Conservation (phyloP, 495 filamentous ascomycete genomes). For the Neurospora terricola region DNA sequence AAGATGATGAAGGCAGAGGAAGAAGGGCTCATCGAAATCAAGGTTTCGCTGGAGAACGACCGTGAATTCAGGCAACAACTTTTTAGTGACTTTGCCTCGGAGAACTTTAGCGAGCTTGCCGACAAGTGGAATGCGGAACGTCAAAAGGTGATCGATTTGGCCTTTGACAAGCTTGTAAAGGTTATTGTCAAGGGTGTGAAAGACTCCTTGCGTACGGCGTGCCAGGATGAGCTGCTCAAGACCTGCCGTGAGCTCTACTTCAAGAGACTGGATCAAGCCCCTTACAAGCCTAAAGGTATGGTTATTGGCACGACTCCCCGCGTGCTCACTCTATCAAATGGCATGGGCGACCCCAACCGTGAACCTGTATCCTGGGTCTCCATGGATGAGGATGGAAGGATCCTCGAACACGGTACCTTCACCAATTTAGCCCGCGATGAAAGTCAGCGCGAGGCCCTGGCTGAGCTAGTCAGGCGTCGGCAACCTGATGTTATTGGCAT, state of each 20-base stretch:
- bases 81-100: slow-evolving; percentile 74
- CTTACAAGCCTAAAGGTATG: slow-evolving; percentile 93
- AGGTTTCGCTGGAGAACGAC: slow-evolving; percentile 63
- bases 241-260: slow-evolving; percentile 76
- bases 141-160: slow-evolving; percentile 71
- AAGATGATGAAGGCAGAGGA: slow-evolving; percentile 95
- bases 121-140: slow-evolving; percentile 91
- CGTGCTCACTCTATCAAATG: slow-evolving; percentile 77
- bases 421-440: slow-evolving; percentile 65
- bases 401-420: slow-evolving; percentile 82
- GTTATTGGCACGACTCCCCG: slow-evolving; percentile 77
- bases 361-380: slow-evolving; percentile 87
- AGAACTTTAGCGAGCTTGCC: slow-evolving; percentile 88
- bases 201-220: slow-evolving; percentile 81
- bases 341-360: slow-evolving; percentile 57
- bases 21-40: slow-evolving; percentile 81
- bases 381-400: slow-evolving; percentile 84
- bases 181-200: slow-evolving; percentile 84
- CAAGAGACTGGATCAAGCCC: slow-evolving; percentile 85
- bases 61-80: slow-evolving; percentile 62
- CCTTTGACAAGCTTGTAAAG: slow-evolving; percentile 69
- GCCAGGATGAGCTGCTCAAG: slow-evolving; percentile 77
- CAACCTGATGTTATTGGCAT: slow-evolving; percentile 85
- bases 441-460: slow-evolving; percentile 51
- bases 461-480: slow-evolving; percentile 61